Percentiles rank a stretch among this genome's conserved stretches.
phyloP scores from a whole-genome alignment of 106 monocot species.

The Xerophyta viscosa region DNA sequence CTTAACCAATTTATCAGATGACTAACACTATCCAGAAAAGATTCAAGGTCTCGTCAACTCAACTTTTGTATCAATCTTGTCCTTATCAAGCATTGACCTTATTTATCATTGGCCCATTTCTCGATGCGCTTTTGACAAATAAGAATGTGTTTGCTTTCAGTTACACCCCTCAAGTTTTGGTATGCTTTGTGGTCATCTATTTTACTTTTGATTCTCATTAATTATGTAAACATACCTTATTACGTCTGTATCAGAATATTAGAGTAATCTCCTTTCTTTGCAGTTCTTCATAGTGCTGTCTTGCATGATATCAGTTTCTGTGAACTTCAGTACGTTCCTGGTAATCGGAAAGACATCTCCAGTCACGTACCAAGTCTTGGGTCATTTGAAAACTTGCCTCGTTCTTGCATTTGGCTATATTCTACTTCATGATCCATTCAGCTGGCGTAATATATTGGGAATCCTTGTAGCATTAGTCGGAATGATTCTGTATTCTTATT shows the following conservation, averaged over 20 bases:
- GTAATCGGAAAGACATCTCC: slow-evolving; percentile 95
- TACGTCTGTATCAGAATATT: background rate
- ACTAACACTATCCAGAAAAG: slow-evolving; percentile 98
- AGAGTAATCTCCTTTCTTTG: no score
- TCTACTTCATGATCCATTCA: slow-evolving; percentile 82
- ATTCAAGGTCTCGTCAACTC: slow-evolving; percentile 95
- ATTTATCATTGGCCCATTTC: slow-evolving; percentile 76
- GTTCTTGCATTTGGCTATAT: slow-evolving; percentile 86
- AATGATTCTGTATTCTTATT: slow-evolving; percentile 78
- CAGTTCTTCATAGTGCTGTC: slow-evolving; percentile 80
- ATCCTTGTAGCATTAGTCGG: slow-evolving; percentile 71
- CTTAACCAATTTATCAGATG: slow-evolving; percentile 80
- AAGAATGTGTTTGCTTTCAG: slow-evolving; percentile 82
- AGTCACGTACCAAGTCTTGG: slow-evolving; percentile 90
- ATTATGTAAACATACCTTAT: no score
- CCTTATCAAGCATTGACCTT: slow-evolving; percentile 92
- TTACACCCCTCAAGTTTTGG: slow-evolving; percentile 84
- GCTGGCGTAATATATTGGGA: slow-evolving; percentile 83
- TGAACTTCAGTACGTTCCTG: slow-evolving; percentile 93
- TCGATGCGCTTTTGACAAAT: slow-evolving; percentile 79
- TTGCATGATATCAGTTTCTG: slow-evolving; percentile 86
- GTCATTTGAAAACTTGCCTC: slow-evolving; percentile 90
- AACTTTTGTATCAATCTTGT: slow-evolving; percentile 86
- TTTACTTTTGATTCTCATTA: background rate
- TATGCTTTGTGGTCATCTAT: slow-evolving; percentile 14